phyloP scores from a whole-genome alignment of 2,329 filamentous ascomycete species.

The Nothophoma quercina region DNA sequence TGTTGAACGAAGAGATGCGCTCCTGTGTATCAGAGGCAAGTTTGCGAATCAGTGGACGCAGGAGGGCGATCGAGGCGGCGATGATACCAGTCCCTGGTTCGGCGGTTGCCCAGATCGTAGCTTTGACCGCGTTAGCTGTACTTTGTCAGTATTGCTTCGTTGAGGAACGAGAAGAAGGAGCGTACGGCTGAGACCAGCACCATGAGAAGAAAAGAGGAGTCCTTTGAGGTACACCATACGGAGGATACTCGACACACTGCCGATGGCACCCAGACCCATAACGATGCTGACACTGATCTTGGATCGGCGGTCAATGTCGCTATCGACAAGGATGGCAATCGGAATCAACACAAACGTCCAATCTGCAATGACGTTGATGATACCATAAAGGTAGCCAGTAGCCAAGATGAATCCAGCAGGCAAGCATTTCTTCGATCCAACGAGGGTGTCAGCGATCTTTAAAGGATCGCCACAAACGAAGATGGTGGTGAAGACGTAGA shows the following conservation, averaged over 20 bases:
- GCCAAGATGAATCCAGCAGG: constrained; percentile 31
- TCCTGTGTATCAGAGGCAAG: constrained; percentile 30
- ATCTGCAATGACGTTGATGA: constrained; percentile 43
- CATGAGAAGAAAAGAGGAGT: constrained; percentile 21
- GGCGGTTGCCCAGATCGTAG: constrained; percentile 56
- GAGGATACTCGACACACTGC: constrained; percentile 42
- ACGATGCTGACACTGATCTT: constrained; percentile 57
- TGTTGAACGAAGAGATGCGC: constrained; percentile 23
- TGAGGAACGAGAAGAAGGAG: neutral
- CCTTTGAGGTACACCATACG: constrained; percentile 44
- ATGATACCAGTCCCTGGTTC: constrained; percentile 61
- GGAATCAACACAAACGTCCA: constrained; percentile 48
- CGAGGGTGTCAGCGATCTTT: constrained; percentile 31
- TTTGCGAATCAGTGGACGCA: constrained; percentile 54
- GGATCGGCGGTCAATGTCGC: constrained; percentile 54
- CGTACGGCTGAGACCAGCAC: constrained; percentile 19
- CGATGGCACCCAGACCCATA: constrained; percentile 53
- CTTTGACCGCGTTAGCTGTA: constrained; percentile 46
- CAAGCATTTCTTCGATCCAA: constrained; percentile 31
- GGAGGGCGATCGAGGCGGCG: constrained; percentile 57
- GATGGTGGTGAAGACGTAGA: constrained; percentile 39
- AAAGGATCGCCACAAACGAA: constrained; percentile 43
- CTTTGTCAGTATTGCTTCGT: neutral
- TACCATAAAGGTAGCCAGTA: constrained; percentile 43
- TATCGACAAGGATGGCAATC: constrained; percentile 45